Base-by-base conservation (phyloP, 306 rosid species). In the Trifolium repens region DNA sequence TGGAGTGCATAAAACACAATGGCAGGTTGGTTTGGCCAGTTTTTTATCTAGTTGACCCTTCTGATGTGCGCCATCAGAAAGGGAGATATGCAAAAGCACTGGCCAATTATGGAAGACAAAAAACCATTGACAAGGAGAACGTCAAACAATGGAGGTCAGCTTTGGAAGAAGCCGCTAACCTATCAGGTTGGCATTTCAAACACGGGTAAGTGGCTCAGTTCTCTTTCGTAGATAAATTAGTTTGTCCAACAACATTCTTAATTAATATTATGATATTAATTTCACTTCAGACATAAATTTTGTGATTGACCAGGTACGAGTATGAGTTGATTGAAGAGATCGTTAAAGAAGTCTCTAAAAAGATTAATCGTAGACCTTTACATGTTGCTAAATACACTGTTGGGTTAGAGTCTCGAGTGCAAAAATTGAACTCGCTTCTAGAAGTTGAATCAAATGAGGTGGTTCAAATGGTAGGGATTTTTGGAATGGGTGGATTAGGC, bases 401-500 rank as follows among this genome's bases (percentile, higher is more conserved):
- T 22, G 67, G 60, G 14, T 16, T 61, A 34, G 69, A 44, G 19
- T 53, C 47, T 30, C 35, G 37, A 0, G 12, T 73, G 35, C 70
- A 46, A 2, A 44, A 30, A 13, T 46, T 74, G 24, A 74, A 32
- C 5, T 61, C 70, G 2, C 71, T 74, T 16, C 61, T 73, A 37
- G 32, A 60, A 34, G 49, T 59, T 59, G 59, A 44, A 52, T 79
- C 78, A 47, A 12, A 71, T 49, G 37, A 71, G 26, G 66, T 54
- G 4, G 67, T 53, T 16, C n/a, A 16, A 22, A 58, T 78, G 67
- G 34, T 78, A 9, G 82, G 72, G 2, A 71, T 70, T 59, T 60
- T 50, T 50, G 82, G 82, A 15, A 68, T 44, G 0, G 37, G 60
- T 5, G 81, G 81, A 3, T 37, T 73, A 8, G 77, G 77, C 0